These are phyloP conservation scores for Penicillium sp. DNA, from an alignment of 2,329 filamentous ascomycete species.

Conservation along the genomic window DNA sequence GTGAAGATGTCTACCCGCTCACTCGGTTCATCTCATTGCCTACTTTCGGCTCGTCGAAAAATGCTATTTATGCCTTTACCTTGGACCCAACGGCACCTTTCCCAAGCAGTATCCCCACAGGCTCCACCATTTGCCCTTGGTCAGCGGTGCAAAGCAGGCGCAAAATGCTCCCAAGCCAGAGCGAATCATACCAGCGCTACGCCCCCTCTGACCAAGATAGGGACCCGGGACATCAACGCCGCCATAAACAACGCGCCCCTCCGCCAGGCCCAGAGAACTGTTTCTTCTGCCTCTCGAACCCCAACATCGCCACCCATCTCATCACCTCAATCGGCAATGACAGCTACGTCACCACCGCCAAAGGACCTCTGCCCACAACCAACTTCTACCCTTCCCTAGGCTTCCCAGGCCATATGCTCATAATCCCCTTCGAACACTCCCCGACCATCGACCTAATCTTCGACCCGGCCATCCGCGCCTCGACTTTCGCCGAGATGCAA, in stretches of 20 bases:
- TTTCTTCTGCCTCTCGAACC: constrained; percentile 94
- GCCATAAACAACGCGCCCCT: constrained; percentile 46
- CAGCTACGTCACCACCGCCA: constrained; percentile 84
- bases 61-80: constrained; percentile 59
- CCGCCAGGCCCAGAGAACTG: constrained; percentile 70
- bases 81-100: constrained; percentile 63
- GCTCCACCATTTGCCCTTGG: constrained; percentile 71
- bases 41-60: constrained; percentile 72
- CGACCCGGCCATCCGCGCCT: constrained; percentile 52
- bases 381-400: constrained; percentile 68
- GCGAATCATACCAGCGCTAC: constrained; percentile 38
- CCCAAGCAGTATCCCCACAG: constrained; percentile 60
- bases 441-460: constrained; percentile 70
- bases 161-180: constrained; percentile 36
- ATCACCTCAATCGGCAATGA: constrained; percentile 86
- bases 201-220: constrained; percentile 37
- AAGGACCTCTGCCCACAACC: constrained; percentile 75
- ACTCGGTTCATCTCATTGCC: constrained; percentile 92
- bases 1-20: constrained; percentile 54
- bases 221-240: constrained; percentile 28
- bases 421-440: constrained; percentile 81
- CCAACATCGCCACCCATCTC: constrained; percentile 79
- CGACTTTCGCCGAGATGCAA: constrained; percentile 75
- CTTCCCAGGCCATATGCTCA: constrained; percentile 83
- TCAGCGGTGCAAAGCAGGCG: constrained; percentile 58